These are phyloP conservation scores for Erodium texanum DNA, from an alignment of 441 rosid species.

Conservation along the genomic window DNA sequence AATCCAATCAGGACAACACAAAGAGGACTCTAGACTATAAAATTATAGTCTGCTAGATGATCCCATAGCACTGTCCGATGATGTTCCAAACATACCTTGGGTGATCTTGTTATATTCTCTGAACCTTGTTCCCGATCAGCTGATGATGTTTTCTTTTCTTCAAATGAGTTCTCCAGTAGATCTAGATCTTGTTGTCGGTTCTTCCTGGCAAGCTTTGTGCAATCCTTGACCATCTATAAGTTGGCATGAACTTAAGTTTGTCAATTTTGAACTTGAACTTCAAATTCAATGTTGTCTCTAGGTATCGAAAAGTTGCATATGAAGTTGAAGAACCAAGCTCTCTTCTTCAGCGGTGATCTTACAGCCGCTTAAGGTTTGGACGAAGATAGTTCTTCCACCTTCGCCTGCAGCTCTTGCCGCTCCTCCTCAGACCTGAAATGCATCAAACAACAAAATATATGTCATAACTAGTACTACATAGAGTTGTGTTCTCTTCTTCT, in stretches of 20 bases:
- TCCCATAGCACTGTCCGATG: slow-evolving; percentile 11
- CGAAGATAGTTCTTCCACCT: slow-evolving; percentile 68
- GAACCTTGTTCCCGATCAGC: slow-evolving; percentile 36
- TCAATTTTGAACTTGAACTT: neutral
- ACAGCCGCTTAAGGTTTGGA: slow-evolving; percentile 49
- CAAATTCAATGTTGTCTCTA: slow-evolving; percentile 13
- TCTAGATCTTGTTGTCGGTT: slow-evolving; percentile 75
- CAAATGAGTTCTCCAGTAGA: slow-evolving; percentile 62
- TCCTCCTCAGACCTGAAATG: slow-evolving; percentile 48
- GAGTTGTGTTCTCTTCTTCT: neutral
- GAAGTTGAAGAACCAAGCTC: slow-evolving; percentile 42
- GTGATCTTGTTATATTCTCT: slow-evolving; percentile 17
- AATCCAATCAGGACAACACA: slow-evolving; percentile 24
- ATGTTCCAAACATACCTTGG: slow-evolving; percentile 18
- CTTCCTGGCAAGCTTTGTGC: slow-evolving; percentile 67
- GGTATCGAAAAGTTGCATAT: slow-evolving; percentile 66
- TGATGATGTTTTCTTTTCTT: slow-evolving; percentile 36
- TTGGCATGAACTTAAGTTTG: neutral
- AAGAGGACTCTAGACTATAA: slow-evolving; percentile 17
- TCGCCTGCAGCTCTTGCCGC: slow-evolving; percentile 70
- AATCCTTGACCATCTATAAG: slow-evolving; percentile 56
- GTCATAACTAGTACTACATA: neutral
- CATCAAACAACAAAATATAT: neutral
- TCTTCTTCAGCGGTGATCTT: slow-evolving; percentile 52
- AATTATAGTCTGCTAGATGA: slow-evolving; percentile 23